Evolutionary conservation across 2,329 filamentous ascomycete genomes (phyloP), one percentile per base, ranked within the genome.

Genomic region (Capronia coronata): DNA sequence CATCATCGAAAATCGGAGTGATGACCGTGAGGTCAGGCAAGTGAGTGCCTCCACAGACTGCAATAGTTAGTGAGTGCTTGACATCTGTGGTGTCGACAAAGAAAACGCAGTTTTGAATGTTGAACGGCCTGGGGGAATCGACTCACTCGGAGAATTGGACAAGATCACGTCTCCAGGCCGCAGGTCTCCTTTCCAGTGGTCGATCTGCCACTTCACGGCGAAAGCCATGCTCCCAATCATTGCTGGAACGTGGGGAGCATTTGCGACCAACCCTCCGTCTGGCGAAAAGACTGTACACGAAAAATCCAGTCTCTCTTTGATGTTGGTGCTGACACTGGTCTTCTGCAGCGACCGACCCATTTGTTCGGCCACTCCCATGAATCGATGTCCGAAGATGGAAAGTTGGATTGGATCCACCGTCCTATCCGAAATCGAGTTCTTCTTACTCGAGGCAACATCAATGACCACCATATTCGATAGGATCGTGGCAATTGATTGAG

Each of bases 201-300:
- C 77, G 3, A 86, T 83, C 68, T 91, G 86, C 40, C 85, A 85
- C 52, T 79, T 75, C 1, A 91, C 85, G 43, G 86, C 89, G 7
- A 86, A 90, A n/a, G 84, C 86, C 86, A 91, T 89, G 40, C 83
- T 87, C 22, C 86, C 86, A 9, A 93, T 71, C 63, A 91, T 86
- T 0, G 90, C 86, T 0, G 87, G 87, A 11, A 93, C 71, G 71
- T 93, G 86, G 0, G 87, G 87, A 14, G 87, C 77, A 54, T 73
- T 73, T 3, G 70, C 70, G 1, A 91, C 86, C 1, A 91, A 71
- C 0, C 84, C 85, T 14, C 87, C 87, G 7, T 80, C 78, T 0
- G 81, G 77, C 58, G 89, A 86, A 56, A 91, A 91, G 1, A 91
- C 74, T 21, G 86, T 86, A 57, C 87, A 93, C 2, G 84, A 89